Percentiles rank a stretch among this genome's conserved stretches.
Conservation (phyloP, 352 stramenopile species). For the Phytopythium vexans region DNA sequence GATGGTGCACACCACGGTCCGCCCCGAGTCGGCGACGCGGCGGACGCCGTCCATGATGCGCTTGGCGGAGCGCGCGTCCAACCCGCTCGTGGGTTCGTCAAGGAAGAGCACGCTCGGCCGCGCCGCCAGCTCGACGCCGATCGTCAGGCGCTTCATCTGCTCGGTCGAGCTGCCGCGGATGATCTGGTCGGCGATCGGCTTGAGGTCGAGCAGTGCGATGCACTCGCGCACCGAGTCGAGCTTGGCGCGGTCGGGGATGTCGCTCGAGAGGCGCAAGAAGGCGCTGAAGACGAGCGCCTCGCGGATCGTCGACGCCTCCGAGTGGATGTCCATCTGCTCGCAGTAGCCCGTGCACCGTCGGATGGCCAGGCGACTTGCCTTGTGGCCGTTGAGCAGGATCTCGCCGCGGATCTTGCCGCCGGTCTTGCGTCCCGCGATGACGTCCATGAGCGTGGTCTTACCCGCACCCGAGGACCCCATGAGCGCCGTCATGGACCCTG, state of each 20-base stretch:
- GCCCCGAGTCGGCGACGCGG: neutral
- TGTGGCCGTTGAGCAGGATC: constrained; percentile 77
- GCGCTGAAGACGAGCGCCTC: constrained; percentile 87
- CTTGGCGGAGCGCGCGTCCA: neutral
- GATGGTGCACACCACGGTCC: constrained; percentile 71
- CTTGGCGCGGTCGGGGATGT: constrained; percentile 2
- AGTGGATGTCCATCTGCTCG: constrained; percentile 82
- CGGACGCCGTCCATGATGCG: constrained; percentile 1
- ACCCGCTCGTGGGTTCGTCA: neutral
- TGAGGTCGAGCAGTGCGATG: constrained; percentile 3
- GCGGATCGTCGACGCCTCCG: constrained; percentile 75
- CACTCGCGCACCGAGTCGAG: constrained; percentile 20
- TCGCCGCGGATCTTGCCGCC: constrained; percentile 46
- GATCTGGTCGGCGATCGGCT: neutral
- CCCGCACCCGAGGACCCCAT: neutral
- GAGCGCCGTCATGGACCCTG: neutral
- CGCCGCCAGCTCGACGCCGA: constrained; percentile 1
- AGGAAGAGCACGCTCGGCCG: neutral
- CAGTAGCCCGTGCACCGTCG: constrained; percentile 42
- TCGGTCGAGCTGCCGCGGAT: neutral
- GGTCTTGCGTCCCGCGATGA: neutral
- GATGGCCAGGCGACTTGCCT: constrained; percentile 6
- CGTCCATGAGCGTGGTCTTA: constrained; percentile 1
- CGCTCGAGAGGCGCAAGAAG: constrained; percentile 42
- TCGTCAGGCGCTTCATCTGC: constrained; percentile 1